Percentiles rank a stretch among this genome's conserved stretches.
Conservation (phyloP, 306 rosid genomes). For the Casuarina equisetifolia region DNA sequence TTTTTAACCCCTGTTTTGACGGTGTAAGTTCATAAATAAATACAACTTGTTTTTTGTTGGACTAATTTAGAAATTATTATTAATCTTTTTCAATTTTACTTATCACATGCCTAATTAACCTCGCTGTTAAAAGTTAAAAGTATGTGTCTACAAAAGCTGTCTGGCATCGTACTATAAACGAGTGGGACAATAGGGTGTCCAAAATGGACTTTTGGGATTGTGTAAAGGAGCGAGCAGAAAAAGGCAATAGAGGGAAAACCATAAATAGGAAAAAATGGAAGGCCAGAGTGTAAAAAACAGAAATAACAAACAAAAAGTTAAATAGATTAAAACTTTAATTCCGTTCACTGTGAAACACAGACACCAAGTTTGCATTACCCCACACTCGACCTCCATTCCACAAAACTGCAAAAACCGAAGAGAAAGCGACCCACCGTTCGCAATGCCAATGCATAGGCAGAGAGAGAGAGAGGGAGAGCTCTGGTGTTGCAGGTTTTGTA, state of each 20-base stretch:
- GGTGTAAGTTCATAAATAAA: too few relatives aligned
- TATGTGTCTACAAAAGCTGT: background rate
- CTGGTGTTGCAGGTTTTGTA: slow-evolving; percentile 68
- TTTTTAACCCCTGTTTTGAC: too few relatives aligned
- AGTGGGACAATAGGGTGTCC: background rate
- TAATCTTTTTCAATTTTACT: too few relatives aligned
- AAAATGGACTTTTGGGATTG: slow-evolving; percentile 23
- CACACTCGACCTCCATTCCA: slow-evolving; percentile 34
- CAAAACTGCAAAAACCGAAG: slow-evolving; percentile 33
- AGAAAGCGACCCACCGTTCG: slow-evolving; percentile 62
- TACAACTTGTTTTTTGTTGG: too few relatives aligned
- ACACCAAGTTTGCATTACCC: slow-evolving; percentile 25
- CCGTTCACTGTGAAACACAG: slow-evolving; percentile 12
- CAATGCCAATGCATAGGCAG: slow-evolving; percentile 21
- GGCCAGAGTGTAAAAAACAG: slow-evolving; percentile 2
- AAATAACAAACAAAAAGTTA: background rate
- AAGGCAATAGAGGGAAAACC: slow-evolving; percentile 16
- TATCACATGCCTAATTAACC: too few relatives aligned
- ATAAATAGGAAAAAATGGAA: slow-evolving; percentile 29
- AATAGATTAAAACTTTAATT: background rate
- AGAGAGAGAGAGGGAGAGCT: slow-evolving; percentile 22
- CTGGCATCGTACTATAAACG: background rate
- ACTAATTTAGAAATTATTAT: too few relatives aligned
- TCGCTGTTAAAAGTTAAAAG: too few relatives aligned
- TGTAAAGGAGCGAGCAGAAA: too few relatives aligned